Conservation (phyloP, 257 asterid genomes). For the Solanum lignicaule region DNA sequence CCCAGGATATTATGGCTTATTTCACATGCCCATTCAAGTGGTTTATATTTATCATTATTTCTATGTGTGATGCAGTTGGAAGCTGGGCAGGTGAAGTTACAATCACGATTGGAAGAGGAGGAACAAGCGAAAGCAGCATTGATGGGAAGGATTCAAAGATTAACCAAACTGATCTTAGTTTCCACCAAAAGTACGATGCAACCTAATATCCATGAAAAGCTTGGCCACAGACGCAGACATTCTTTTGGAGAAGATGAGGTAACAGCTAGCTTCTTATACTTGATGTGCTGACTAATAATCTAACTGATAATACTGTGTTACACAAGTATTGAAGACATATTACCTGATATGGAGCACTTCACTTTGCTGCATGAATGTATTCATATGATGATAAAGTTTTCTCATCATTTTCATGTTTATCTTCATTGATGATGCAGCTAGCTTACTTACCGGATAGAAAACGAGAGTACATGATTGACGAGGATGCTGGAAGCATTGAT, state of each 20-base stretch:
- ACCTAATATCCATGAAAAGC: slow-evolving; percentile 32
- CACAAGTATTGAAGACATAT: background rate
- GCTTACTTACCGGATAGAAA: slow-evolving; percentile 83
- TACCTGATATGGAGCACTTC: background rate
- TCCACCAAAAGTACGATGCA: slow-evolving; percentile 59
- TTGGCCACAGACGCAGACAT: slow-evolving; percentile 60
- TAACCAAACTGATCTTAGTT: slow-evolving; percentile 75
- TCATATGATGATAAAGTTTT: background rate
- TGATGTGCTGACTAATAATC: background rate
- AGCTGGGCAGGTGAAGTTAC: slow-evolving; percentile 78
- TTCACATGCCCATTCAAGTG: background rate
- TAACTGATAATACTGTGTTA: background rate
- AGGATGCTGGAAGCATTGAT: slow-evolving; percentile 53
- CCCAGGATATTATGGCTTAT: background rate
- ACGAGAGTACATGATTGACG: slow-evolving; percentile 46
- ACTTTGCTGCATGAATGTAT: background rate
- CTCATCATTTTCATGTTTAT: slow-evolving; percentile 1
- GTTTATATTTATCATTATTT: slow-evolving; percentile 3
- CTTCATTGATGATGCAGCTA: slow-evolving; percentile 44
- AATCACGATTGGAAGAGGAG: slow-evolving; percentile 83
- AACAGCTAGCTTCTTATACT: background rate
- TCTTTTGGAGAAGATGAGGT: slow-evolving; percentile 93
- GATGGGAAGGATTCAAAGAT: slow-evolving; percentile 85
- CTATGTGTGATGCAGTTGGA: slow-evolving; percentile 46
- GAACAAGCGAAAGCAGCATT: slow-evolving; percentile 87